Evolutionary conservation across 2,329 filamentous ascomycete genomes (phyloP).

Genomic region (Coniochaeta sp.): DNA sequence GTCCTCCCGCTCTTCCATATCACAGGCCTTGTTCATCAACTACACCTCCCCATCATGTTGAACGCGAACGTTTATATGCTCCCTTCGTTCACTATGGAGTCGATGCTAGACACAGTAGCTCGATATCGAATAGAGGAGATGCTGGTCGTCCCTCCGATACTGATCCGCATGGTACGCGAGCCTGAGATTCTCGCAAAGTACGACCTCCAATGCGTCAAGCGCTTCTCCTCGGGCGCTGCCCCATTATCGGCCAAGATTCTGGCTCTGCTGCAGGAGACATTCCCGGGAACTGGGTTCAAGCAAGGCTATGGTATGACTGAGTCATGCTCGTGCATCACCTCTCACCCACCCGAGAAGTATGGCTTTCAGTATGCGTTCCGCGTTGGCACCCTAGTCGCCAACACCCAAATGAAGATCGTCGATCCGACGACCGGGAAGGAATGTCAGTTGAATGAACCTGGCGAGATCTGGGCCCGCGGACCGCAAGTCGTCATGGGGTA

Average conservation of each 20-base stretch:
- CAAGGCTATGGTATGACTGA: conserved; percentile 67
- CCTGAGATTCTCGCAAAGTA: conserved; percentile 42
- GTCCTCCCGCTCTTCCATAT: conserved; percentile 26
- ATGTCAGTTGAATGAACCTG: conserved; percentile 41
- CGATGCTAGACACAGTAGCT: conserved; percentile 45
- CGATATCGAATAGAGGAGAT: conserved; percentile 48
- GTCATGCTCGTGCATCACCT: conserved; percentile 55
- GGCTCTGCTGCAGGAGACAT: conserved; percentile 44
- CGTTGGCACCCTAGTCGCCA: conserved; percentile 49
- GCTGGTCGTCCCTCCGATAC: conserved; percentile 52
- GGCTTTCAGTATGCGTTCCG: conserved; percentile 50
- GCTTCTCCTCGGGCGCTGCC: conserved; percentile 55
- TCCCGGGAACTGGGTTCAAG: conserved; percentile 54
- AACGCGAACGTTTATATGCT: conserved; percentile 63
- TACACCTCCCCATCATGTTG: conserved; percentile 55
- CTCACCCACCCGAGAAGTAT: conserved; percentile 49
- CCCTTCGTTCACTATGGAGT: conserved; percentile 54
- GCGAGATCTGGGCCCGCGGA: conserved; percentile 35
- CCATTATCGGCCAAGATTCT: conserved; percentile 51
- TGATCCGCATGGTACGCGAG: conserved; percentile 54
- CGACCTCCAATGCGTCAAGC: conserved; percentile 46
- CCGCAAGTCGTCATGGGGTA: conserved; percentile 45
- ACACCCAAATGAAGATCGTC: conserved; percentile 27
- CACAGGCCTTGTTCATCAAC: conserved; percentile 54
- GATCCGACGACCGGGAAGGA: conserved; percentile 41